Percentiles rank a stretch among this genome's conserved stretches.
Evolutionary conservation across 2,329 filamentous ascomycete species (phyloP).

Genomic region (Chaetomium strumarium): DNA sequence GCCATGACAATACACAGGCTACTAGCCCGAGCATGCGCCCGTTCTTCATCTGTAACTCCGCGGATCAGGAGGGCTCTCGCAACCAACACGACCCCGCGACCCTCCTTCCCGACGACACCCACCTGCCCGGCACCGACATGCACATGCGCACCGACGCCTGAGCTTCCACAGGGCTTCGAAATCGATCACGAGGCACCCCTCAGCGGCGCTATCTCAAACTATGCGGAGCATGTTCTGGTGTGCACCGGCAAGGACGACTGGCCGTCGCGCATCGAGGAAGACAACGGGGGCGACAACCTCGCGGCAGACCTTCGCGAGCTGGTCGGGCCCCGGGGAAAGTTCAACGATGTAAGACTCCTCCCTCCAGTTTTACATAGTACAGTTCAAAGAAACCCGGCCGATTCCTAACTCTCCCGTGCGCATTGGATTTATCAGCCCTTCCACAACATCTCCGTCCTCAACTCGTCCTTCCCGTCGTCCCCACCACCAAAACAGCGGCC

Average conservation of each 20-base stretch:
- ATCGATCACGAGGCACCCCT: slow-evolving; percentile 68
- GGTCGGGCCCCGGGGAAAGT: slow-evolving; percentile 59
- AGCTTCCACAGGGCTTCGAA: slow-evolving; percentile 59
- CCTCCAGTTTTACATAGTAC: slow-evolving; percentile 17
- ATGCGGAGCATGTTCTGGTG: slow-evolving; percentile 76
- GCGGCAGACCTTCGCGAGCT: slow-evolving; percentile 67
- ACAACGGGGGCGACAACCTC: slow-evolving; percentile 60
- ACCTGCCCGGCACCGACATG: slow-evolving; percentile 73
- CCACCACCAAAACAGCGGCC: slow-evolving; percentile 39
- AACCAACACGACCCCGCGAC: slow-evolving; percentile 21
- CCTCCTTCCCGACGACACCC: slow-evolving; percentile 39
- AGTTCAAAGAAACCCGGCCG: neutral
- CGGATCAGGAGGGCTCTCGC: neutral
- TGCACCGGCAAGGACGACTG: slow-evolving; percentile 78
- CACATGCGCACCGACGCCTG: slow-evolving; percentile 61
- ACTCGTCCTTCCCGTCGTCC: slow-evolving; percentile 65
- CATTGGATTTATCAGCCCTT: slow-evolving; percentile 59
- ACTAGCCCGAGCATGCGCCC: slow-evolving; percentile 5
- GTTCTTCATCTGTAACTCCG: neutral
- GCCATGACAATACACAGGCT: slow-evolving; percentile 12
- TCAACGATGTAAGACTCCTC: slow-evolving; percentile 53
- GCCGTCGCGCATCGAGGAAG: slow-evolving; percentile 78
- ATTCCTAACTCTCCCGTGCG: neutral
- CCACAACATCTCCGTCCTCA: slow-evolving; percentile 71
- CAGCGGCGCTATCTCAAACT: slow-evolving; percentile 70